phyloP scores from a whole-genome alignment of 495 filamentous ascomycete species.

The Aspergillus funiculosus region DNA sequence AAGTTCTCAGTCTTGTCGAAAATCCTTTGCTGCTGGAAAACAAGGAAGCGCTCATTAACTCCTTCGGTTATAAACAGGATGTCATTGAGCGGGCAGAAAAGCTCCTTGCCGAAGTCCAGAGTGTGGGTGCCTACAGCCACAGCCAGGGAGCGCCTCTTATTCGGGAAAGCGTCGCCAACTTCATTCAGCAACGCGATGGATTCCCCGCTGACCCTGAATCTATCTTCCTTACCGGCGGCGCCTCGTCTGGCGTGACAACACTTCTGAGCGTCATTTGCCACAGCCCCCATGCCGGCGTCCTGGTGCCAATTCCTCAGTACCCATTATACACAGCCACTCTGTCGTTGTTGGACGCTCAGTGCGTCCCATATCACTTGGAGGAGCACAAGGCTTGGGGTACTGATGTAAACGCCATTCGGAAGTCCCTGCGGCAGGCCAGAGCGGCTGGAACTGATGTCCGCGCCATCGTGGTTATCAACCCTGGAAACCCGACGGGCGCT shows the following conservation, averaged over 20 bases:
- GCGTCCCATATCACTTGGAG: conserved; percentile 89
- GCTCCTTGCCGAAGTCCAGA: conserved; percentile 75
- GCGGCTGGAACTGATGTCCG: conserved; percentile 75
- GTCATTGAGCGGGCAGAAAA: conserved; percentile 76
- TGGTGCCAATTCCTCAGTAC: conserved; percentile 96
- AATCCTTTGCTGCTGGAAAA: conserved; percentile 79
- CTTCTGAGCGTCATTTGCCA: conserved; percentile 85
- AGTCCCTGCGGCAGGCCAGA: conserved; percentile 64
- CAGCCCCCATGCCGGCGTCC: conserved; percentile 69
- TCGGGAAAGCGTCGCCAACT: conserved; percentile 81
- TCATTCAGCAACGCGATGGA: conserved; percentile 87
- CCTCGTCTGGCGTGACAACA: conserved; percentile 90
- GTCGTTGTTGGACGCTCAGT: conserved; percentile 73
- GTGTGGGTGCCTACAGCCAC: conserved; percentile 93
- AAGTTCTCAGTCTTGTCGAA: conserved; percentile 91
- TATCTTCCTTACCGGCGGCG: conserved; percentile 84
- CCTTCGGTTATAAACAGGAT: conserved; percentile 77
- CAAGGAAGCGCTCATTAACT: conserved; percentile 57
- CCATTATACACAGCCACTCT: conserved; percentile 96
- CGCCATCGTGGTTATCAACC: conserved; percentile 94
- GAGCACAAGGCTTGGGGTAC: conserved; percentile 84
- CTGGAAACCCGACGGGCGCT: conserved; percentile 93
- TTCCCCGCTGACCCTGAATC: conserved; percentile 69
- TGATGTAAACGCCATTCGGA: conserved; percentile 66
- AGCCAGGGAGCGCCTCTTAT: conserved; percentile 83